Evolutionary conservation across 202 grass and related monocot genomes (phyloP), one percentile per base, ranked within the genome.

Genomic region (Elaeis oleifera): DNA sequence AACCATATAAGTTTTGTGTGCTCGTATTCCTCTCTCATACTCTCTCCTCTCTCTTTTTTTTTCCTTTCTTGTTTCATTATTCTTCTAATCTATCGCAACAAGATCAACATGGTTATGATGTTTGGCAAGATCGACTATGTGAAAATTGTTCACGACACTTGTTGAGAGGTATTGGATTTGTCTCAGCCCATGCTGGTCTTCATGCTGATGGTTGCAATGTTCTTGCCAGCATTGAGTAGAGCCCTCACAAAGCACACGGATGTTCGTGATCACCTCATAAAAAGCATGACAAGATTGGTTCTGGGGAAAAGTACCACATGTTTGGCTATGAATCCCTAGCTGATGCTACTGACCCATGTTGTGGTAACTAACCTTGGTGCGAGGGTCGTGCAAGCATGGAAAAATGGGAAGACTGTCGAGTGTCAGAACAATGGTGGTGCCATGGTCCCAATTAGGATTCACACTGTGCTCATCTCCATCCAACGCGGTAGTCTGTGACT

Each of bases 71-170:
- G 23, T 24, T 24, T 24, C 23, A 0, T 24, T 24, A 24, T 24
- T 24, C 0, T 24, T 2, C 23, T 2, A 3, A 24, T 24, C 23
- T 3, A 2, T 24, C 23, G 23, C 23, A 24, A 24, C 66, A 90
- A 85, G 72, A 89, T 81, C 31, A 84, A 89, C 77, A 84, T 89
- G 81, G 81, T 89, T 48, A 89, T 84, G 85, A 81, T 89, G 61
- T 84, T 89, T 64, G 85, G 81, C 6, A 81, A 89, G 85, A 80
- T 89, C 74, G 74, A 90, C 63, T 24, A 24, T 1, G 81, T 85
- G 86, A 85, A 82, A 70, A 90, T 90, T 19, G 81, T 85, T 23
- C 76, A 74, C 23, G 71, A 85, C 48, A 85, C 81, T 4, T 90
- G 86, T 75, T 81, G 74, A n/a, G 74, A n/a, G 77, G 73, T 51